Evolutionary conservation across 2,329 filamentous ascomycete species (phyloP).

Genomic region (Phaeosphaeriaceae sp.): DNA sequence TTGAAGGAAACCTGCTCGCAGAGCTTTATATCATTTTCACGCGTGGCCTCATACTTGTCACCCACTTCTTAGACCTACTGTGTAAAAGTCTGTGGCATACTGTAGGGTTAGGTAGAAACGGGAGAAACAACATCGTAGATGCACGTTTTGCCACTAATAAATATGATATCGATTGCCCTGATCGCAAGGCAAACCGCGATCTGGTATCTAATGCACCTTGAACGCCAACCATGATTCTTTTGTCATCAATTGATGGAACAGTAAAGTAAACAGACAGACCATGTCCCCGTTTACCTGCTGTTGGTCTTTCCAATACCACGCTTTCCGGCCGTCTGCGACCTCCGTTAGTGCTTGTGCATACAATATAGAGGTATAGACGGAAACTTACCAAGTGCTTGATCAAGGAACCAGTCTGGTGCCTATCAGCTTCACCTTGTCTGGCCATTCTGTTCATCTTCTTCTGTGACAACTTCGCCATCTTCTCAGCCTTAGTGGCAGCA

Average conservation of each 20-base stretch:
- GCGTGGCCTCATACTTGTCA: too few species aligned
- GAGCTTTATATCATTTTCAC: too few species aligned
- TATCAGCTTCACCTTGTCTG: constrained; percentile 93
- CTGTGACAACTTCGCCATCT: constrained; percentile 86
- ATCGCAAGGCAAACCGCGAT: constrained; percentile 22
- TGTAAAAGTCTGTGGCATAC: neutral
- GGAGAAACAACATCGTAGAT: too few species aligned
- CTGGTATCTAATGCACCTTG: constrained; percentile 42
- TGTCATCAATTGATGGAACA: constrained; percentile 16
- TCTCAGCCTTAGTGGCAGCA: constrained; percentile 79
- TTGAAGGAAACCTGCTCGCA: too few species aligned
- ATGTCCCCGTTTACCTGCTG: constrained; percentile 50
- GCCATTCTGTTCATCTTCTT: constrained; percentile 99
- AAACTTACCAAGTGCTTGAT: constrained; percentile 87
- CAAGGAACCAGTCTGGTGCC: constrained; percentile 80
- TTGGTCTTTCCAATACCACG: constrained; percentile 89
- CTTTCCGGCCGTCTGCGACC: constrained; percentile 78
- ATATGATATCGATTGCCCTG: constrained; percentile 29
- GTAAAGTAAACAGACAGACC: constrained; percentile 14
- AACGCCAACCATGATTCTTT: constrained; percentile 40
- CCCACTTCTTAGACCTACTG: too few species aligned
- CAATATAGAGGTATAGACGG: neutral
- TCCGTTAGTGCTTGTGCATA: constrained; percentile 17
- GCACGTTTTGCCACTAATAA: constrained; percentile 2
- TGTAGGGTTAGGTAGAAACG: neutral